Evolutionary conservation across 768 basidiomycete species (phyloP), one percentile per base, ranked within the genome.

Genomic region (Roridomyces roridus): DNA sequence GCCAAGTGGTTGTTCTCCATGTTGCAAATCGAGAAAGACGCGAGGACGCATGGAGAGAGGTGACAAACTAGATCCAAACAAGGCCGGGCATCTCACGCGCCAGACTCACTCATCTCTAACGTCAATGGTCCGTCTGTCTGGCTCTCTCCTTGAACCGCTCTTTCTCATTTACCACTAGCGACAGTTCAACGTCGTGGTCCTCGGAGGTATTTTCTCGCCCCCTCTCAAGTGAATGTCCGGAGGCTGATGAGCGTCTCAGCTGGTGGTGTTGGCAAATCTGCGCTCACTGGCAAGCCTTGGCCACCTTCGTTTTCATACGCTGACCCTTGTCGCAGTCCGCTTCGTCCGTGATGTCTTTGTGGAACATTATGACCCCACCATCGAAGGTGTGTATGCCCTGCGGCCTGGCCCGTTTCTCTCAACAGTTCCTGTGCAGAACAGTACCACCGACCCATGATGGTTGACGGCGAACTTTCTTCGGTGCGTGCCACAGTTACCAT

Each of bases 241-340:
- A 34, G 31, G 2, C 31, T 8, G 31, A 28, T 42, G 46, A 49
- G 50, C 47, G 50, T 48, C 42, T 59, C 63, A 92, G 91, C 91
- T 67, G 92, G 92, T 66, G 92, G 92, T 21, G 92, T 94, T 49
- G 92, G 92, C 44, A 94, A 94, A 73, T 93, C 91, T 23, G 91
- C 92, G 12, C 78, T 94, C 29, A 92, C 91, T 68, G 80, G 83
- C 79, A 60, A 47, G 65, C 55, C 23, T 34, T 36, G 36, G 45
- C 26, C 15, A 29, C 31, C 41, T 39, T 31, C 24, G 28, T 46
- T 20, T 26, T 26, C 44, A 20, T 5, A 29, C 39, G 31, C 48
- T 51, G 15, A 37, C 60, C 43, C 7, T 47, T 42, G 17, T 62
- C 8, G 25, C 57, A 82, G 86, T 91, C 64, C 84, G 90, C 55